Evolutionary conservation across 75 land plant species (phyloP).

Genomic region (Cupressus sempervirens): DNA sequence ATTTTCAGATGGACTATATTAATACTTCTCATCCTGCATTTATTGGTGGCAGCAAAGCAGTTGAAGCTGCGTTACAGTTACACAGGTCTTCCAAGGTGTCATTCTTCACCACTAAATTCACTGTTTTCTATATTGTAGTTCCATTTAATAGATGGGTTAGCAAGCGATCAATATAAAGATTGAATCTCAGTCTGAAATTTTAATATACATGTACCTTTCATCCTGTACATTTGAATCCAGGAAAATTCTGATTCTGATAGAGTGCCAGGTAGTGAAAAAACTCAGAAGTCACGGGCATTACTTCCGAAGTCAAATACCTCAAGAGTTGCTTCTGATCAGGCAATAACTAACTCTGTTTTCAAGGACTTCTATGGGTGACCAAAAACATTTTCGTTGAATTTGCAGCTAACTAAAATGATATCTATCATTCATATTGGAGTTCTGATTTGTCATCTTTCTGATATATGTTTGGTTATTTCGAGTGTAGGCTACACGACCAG

Average conservation of each 20-base stretch:
- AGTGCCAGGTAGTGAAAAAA: conserved; percentile 34
- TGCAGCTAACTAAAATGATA: neutral
- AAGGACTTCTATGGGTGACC: neutral
- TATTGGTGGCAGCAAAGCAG: conserved; percentile 94
- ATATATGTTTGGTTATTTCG: conserved; percentile 1
- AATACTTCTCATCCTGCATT: conserved; percentile 96
- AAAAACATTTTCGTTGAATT: conserved; percentile 5
- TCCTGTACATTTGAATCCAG: conserved; percentile 16
- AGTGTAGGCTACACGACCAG: conserved; percentile 26
- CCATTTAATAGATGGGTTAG: neutral
- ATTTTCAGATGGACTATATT: conserved; percentile 91
- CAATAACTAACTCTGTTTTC: neutral
- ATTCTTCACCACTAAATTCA: conserved; percentile 38
- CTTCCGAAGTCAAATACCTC: conserved; percentile 58
- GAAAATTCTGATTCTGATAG: conserved; percentile 41
- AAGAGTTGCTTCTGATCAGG: conserved; percentile 53
- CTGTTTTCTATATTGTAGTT: conserved; percentile 29
- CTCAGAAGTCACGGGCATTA: conserved; percentile 60
- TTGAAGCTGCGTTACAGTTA: conserved; percentile 71
- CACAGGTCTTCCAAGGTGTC: conserved; percentile 50
- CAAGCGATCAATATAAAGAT: neutral
- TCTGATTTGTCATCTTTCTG: neutral
- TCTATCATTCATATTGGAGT: neutral
- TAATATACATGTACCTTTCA: neutral
- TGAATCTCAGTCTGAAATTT: neutral